Evolutionary conservation across 2,329 filamentous ascomycete genomes (phyloP).

Genomic region (Sclerotinia trifoliorum): DNA sequence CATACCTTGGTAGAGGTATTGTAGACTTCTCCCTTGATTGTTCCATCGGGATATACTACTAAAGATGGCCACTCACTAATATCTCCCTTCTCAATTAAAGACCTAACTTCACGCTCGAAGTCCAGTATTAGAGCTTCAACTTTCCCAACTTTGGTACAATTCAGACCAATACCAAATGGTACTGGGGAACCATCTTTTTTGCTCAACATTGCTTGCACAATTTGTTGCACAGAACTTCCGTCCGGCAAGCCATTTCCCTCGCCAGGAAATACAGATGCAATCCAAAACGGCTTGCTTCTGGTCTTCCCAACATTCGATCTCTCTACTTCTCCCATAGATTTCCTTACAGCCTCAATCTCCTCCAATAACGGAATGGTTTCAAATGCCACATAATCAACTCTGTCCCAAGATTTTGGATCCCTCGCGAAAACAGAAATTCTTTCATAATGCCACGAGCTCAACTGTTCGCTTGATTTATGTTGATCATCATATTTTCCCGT

Average conservation of each 20-base stretch:
- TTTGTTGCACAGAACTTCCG: conserved; percentile 48
- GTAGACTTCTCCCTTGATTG: conserved; percentile 63
- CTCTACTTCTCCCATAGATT: conserved; percentile 37
- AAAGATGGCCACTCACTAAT: conserved; percentile 49
- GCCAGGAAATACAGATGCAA: conserved; percentile 61
- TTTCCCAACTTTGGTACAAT: conserved; percentile 66
- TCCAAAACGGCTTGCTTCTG: conserved; percentile 48
- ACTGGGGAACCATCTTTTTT: conserved; percentile 27
- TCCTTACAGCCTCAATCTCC: conserved; percentile 59
- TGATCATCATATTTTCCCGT: conserved; percentile 56
- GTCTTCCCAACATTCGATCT: background rate
- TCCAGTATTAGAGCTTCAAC: conserved; percentile 54
- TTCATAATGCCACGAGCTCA: conserved; percentile 57
- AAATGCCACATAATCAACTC: conserved; percentile 57
- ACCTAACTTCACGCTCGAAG: conserved; percentile 51
- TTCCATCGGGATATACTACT: conserved; percentile 68
- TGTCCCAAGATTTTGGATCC: conserved; percentile 28
- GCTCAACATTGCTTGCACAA: conserved; percentile 44
- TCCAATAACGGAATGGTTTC: conserved; percentile 65
- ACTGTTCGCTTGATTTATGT: conserved; percentile 45
- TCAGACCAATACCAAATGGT: conserved; percentile 65
- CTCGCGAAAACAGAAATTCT: conserved; percentile 51
- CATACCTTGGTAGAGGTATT: conserved; percentile 62
- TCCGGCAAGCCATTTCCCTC: conserved; percentile 56
- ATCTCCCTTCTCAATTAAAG: conserved; percentile 43